Conservation (phyloP, 495 filamentous ascomycete genomes). For the Neurospora discreta region DNA sequence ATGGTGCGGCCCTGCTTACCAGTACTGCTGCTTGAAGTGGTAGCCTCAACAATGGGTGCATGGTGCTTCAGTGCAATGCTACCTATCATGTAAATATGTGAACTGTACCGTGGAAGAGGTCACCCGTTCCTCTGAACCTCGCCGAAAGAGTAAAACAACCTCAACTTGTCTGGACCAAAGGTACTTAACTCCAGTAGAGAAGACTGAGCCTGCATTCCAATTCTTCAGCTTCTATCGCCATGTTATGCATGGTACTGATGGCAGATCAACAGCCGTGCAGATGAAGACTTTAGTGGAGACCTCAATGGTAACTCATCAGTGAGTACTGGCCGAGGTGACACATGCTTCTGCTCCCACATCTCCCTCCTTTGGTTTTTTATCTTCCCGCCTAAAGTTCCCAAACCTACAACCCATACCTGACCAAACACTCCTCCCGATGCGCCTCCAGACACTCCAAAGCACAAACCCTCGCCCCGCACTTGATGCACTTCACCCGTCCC, state of each 20-base stretch:
- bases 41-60: background rate
- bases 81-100: background rate
- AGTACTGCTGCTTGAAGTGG: background rate
- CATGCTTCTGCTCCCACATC: background rate
- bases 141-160: background rate
- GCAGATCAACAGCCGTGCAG: background rate
- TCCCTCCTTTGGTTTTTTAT: too few relatives aligned
- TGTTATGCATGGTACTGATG: background rate
- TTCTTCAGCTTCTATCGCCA: background rate
- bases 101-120: background rate
- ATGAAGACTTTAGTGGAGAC: too few relatives aligned
- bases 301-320: too few relatives aligned
- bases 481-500: slow-evolving; percentile 76
- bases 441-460: slow-evolving; percentile 68
- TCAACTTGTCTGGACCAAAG: background rate
- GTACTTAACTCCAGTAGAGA: background rate
- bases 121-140: background rate
- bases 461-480: slow-evolving; percentile 71
- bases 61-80: background rate
- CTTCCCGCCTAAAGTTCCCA: background rate
- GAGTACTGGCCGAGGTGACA: background rate
- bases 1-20: background rate
- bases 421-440: slow-evolving; percentile 62
- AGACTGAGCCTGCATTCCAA: background rate
- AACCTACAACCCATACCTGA: slow-evolving; percentile 54